A percentile compares a stretch with the other conserved stretches of the same genome.
phyloP scores from a whole-genome alignment of 1,284 basidiomycete species.

The Ustilago trichophora region DNA sequence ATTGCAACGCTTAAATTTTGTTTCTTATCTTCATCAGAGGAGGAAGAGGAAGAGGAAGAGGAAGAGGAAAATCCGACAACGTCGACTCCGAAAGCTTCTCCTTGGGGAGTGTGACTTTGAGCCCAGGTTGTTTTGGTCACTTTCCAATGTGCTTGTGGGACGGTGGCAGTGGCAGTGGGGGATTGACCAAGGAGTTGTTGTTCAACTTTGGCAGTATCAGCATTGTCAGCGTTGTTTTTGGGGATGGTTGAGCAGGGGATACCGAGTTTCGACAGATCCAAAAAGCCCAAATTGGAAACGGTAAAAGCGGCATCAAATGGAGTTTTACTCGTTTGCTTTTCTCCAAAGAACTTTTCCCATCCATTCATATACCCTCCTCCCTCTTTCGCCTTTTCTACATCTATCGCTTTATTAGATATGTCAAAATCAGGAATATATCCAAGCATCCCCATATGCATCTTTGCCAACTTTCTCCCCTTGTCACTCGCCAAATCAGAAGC shows the following conservation, averaged over 20 bases:
- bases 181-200: too few species aligned
- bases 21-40: too few species aligned
- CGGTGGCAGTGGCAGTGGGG: too few species aligned
- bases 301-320: conserved; percentile 15
- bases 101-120: conserved; percentile 11
- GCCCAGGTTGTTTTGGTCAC: conserved; percentile 4
- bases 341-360: conserved; percentile 33
- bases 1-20: conserved; percentile 14
- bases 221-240: too few species aligned
- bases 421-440: conserved; percentile 33
- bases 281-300: conserved; percentile 25
- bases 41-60: too few species aligned
- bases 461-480: not conserved
- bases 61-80: conserved; percentile 9
- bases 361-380: conserved; percentile 10
- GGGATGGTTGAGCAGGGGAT: too few species aligned
- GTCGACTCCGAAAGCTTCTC: conserved; percentile 28
- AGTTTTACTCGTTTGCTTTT: not conserved
- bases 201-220: too few species aligned
- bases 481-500: not conserved
- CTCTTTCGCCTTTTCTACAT: not conserved
- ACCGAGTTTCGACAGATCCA: not conserved
- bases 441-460: conserved; percentile 16
- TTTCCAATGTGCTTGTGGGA: too few species aligned
- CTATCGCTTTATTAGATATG: too few species aligned